These are phyloP conservation scores for Epichloe sibirici DNA, from an alignment of 2,329 filamentous ascomycete genomes.

Conservation along the genomic window DNA sequence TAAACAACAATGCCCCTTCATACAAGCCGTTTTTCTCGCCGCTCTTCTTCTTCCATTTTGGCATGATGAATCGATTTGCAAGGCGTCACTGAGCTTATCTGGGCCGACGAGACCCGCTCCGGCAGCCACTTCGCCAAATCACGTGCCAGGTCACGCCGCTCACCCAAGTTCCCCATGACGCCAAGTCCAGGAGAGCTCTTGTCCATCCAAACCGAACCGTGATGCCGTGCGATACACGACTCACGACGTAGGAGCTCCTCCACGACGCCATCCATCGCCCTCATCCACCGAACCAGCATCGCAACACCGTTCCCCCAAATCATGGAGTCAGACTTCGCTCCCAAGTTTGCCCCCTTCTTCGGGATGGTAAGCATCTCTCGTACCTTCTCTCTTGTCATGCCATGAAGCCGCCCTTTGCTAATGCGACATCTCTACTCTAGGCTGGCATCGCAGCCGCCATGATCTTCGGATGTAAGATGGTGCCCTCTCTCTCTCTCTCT, in stretches of 20 bases:
- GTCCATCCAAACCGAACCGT: not conserved
- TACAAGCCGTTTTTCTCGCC: too few species aligned
- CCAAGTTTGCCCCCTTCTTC: constrained; percentile 78
- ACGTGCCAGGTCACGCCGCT: constrained; percentile 5
- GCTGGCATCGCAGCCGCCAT: constrained; percentile 70
- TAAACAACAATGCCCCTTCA: too few species aligned
- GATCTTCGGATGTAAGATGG: constrained; percentile 65
- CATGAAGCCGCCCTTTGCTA: constrained; percentile 11
- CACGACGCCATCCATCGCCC: not conserved
- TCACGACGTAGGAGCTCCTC: constrained; percentile 1
- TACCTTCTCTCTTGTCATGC: constrained; percentile 9
- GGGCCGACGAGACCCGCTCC: too few species aligned
- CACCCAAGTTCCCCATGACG: not conserved
- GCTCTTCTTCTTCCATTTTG: too few species aligned
- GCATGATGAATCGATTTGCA: too few species aligned
- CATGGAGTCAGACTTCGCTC: constrained; percentile 52
- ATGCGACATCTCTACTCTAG: constrained; percentile 26
- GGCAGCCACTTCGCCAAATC: not conserved
- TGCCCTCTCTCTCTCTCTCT: not conserved
- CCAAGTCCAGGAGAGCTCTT: constrained; percentile 1
- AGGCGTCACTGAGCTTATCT: too few species aligned
- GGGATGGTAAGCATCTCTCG: constrained; percentile 56
- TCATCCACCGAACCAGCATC: not conserved
- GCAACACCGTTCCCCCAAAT: constrained; percentile 11
- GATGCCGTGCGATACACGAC: not conserved